Conservation (phyloP, 768 basidiomycete genomes). For the Pleurotus djamor region DNA sequence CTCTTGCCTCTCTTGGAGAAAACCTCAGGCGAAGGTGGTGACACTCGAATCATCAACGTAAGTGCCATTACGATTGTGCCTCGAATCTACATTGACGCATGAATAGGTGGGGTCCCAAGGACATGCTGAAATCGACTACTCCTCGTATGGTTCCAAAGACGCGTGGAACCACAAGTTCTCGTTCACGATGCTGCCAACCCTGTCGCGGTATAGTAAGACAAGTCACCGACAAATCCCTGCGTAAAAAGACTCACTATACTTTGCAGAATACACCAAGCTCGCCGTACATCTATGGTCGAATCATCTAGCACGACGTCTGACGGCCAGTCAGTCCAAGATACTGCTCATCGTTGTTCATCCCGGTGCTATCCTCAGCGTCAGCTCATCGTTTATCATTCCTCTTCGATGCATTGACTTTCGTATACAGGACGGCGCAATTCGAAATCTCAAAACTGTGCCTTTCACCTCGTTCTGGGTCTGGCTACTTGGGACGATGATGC, state of each 20-base stretch:
- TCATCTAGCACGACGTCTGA: constrained; percentile 17
- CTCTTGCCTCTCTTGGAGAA: constrained; percentile 17
- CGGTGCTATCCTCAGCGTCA: constrained; percentile 20
- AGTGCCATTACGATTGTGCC: not conserved
- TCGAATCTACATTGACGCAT: not conserved
- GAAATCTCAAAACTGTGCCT: constrained; percentile 15
- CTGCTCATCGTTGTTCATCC: constrained; percentile 40
- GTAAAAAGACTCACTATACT: not conserved
- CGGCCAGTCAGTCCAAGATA: constrained; percentile 18
- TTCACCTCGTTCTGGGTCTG: constrained; percentile 20
- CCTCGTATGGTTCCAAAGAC: constrained; percentile 19
- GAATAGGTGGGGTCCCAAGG: constrained; percentile 30
- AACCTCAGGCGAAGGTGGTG: constrained; percentile 13
- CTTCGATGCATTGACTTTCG: not conserved
- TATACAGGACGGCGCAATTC: constrained; percentile 15
- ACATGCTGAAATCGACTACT: constrained; percentile 10
- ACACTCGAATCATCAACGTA: constrained; percentile 20
- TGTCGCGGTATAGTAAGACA: constrained; percentile 30
- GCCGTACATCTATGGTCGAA: constrained; percentile 19
- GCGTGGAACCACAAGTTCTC: constrained; percentile 35
- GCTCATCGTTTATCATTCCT: not conserved
- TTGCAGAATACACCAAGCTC: constrained; percentile 18
- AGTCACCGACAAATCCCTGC: not conserved
- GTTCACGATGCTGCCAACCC: constrained; percentile 9
- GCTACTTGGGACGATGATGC: constrained; percentile 18